These are phyloP conservation scores for Cryptomeria japonica DNA, from an alignment of 75 land plant species.

Conservation along the genomic window DNA sequence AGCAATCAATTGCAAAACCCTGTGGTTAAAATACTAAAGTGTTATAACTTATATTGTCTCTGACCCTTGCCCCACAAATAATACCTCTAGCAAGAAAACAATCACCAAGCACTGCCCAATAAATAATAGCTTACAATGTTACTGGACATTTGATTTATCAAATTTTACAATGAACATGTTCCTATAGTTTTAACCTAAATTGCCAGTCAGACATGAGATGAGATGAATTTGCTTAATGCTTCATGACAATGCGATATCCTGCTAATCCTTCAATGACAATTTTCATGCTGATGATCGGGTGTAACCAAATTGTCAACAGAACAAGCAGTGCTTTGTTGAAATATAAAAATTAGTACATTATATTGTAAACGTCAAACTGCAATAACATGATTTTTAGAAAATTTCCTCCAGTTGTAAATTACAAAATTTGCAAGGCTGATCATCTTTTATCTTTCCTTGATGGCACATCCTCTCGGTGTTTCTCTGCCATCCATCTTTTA, in stretches of 20 bases:
- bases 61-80: neutral
- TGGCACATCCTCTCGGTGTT: conserved; percentile 19
- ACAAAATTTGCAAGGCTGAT: neutral
- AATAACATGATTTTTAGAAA: neutral
- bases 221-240: neutral
- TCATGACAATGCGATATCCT: neutral
- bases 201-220: neutral
- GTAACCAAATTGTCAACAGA: neutral
- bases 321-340: neutral
- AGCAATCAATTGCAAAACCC: neutral
- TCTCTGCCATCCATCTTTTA: conserved; percentile 46
- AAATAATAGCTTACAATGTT: neutral
- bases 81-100: neutral
- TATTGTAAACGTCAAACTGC: neutral
- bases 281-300: neutral
- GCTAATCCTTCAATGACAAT: neutral
- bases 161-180: too few species aligned
- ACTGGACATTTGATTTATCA: neutral
- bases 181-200: neutral
- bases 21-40: neutral
- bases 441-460: neutral
- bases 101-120: neutral
- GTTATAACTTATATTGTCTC: neutral
- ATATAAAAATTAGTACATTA: neutral
- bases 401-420: neutral